These are phyloP conservation scores for Lentinula boryana DNA, from an alignment of 768 basidiomycete species.

Conservation along the genomic window DNA sequence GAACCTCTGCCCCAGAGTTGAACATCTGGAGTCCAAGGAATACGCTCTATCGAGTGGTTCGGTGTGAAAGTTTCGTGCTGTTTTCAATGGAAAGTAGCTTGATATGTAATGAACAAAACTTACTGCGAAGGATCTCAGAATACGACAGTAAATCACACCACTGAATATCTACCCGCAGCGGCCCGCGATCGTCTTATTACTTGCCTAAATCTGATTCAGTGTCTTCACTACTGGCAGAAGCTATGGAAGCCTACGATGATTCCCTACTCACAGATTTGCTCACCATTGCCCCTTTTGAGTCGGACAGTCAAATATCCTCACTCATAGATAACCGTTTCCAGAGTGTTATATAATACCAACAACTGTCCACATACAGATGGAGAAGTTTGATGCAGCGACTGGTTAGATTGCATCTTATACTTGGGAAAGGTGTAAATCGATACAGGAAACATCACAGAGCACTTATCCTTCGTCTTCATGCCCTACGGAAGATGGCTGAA, in stretches of 20 bases:
- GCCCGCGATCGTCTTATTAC: conserved; percentile 23
- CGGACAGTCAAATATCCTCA: conserved; percentile 18
- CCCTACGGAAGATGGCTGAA: too few relatives aligned
- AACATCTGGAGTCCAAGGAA: conserved; percentile 10
- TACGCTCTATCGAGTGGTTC: conserved; percentile 10
- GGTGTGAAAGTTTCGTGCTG: conserved; percentile 37
- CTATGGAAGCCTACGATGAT: conserved; percentile 25
- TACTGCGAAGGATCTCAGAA: conserved; percentile 13
- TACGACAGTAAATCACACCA: conserved; percentile 39
- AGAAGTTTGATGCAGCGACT: too few relatives aligned
- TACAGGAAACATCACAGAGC: too few relatives aligned
- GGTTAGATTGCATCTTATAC: too few relatives aligned
- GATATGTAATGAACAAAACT: not conserved
- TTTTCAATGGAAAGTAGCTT: conserved; percentile 39
- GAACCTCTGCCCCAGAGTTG: too few relatives aligned
- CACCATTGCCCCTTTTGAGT: conserved; percentile 24
- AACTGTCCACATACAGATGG: too few relatives aligned
- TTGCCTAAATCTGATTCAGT: conserved; percentile 19
- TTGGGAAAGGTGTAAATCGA: too few relatives aligned
- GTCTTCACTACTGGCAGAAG: conserved; percentile 27
- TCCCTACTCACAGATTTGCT: conserved; percentile 29
- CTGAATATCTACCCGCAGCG: conserved; percentile 23
- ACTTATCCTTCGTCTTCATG: too few relatives aligned
- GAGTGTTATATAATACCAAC: conserved; percentile 27
- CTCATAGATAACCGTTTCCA: conserved; percentile 35